These are phyloP conservation scores for Crucihimalaya himalaica DNA, from an alignment of 345 rosid species.

Conservation along the genomic window DNA sequence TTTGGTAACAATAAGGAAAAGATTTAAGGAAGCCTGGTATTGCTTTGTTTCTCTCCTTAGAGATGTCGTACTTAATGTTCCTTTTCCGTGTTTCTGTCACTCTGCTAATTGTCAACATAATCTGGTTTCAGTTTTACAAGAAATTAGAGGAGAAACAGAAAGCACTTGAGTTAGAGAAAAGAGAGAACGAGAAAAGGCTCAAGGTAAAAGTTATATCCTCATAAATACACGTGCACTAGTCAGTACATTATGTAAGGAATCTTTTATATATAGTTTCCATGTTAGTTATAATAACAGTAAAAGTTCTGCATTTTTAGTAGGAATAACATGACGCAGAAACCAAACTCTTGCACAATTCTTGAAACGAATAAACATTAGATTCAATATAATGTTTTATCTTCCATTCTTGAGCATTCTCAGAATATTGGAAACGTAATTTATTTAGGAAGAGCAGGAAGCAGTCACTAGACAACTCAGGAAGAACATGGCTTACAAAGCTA, in stretches of 20 bases:
- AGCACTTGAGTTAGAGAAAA: constrained; percentile 79
- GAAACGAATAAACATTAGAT: constrained; percentile 4
- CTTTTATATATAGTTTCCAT: background rate
- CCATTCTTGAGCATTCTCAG: constrained; percentile 8
- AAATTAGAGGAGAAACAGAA: constrained; percentile 85
- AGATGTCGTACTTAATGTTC: background rate
- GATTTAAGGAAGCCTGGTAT: background rate
- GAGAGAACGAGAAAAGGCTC: constrained; percentile 69
- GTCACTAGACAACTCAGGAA: constrained; percentile 83
- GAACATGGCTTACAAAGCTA: constrained; percentile 82
- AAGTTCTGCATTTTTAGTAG: background rate
- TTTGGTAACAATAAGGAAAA: background rate
- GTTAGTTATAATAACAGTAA: background rate
- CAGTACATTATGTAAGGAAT: background rate
- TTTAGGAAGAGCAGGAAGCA: constrained; percentile 96
- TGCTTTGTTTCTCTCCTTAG: constrained; percentile 10
- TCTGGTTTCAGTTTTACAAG: constrained; percentile 61
- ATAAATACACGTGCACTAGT: background rate
- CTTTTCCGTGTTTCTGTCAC: constrained; percentile 6
- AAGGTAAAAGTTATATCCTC: constrained; percentile 51
- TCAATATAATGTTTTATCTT: background rate
- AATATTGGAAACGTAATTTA: constrained; percentile 7
- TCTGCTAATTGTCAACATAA: constrained; percentile 24
- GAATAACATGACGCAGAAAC: background rate
- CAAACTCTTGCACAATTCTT: background rate